Conservation (phyloP, 192 early-diverging fungal genomes). For the Rhizoclosmatium globosum region DNA sequence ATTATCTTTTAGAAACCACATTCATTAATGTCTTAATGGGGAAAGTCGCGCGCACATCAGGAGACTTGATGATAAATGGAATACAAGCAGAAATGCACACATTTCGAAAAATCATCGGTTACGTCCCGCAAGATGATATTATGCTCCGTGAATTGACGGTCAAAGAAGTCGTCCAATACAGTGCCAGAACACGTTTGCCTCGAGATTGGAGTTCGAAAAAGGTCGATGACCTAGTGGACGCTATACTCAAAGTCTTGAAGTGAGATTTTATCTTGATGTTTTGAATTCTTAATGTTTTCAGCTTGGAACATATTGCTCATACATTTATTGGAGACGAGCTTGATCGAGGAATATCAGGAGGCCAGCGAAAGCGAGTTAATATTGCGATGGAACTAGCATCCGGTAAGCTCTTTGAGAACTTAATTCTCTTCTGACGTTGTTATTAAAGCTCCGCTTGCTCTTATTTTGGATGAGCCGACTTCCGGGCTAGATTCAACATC, state of each 20-base stretch:
- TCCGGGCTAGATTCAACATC: conserved; percentile 80
- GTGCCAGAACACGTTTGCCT: conserved; percentile 73
- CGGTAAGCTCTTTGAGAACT: conserved; percentile 12
- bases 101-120: conserved; percentile 52
- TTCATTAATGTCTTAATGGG: conserved; percentile 53
- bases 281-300: neutral
- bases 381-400: conserved; percentile 85
- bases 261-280: neutral
- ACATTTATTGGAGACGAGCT: conserved; percentile 65
- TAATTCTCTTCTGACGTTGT: neutral
- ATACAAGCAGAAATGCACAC: conserved; percentile 30
- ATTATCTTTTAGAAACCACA: conserved; percentile 38
- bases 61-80: conserved; percentile 44
- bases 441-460: conserved; percentile 65
- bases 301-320: neutral
- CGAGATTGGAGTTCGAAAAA: conserved; percentile 40
- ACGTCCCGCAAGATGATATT: conserved; percentile 52
- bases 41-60: conserved; percentile 35
- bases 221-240: conserved; percentile 31
- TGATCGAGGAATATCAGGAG: conserved; percentile 83
- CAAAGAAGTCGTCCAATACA: conserved; percentile 66
- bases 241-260: conserved; percentile 28
- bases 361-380: conserved; percentile 83
- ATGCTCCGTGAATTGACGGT: conserved; percentile 49
- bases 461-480: conserved; percentile 90